Evolutionary conservation across 164 flowering plant genomes (phyloP).

Genomic region (Macadamia tetraphylla): DNA sequence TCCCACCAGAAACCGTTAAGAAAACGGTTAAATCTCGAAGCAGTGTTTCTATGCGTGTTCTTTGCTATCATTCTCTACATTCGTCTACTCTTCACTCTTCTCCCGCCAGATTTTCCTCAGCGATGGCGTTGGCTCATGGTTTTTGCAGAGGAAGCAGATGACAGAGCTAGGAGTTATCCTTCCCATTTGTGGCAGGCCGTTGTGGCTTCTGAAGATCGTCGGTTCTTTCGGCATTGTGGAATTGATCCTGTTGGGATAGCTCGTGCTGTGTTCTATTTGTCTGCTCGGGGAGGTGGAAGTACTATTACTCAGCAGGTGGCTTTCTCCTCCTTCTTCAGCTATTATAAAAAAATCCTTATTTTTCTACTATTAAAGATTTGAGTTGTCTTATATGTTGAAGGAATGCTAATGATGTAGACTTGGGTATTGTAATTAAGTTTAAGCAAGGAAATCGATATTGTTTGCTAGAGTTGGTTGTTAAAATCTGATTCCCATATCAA

Average conservation of each 20-base stretch:
- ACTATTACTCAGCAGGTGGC: slow-evolving; percentile 49
- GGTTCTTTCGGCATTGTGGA: slow-evolving; percentile 41
- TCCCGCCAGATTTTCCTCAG: slow-evolving; percentile 29
- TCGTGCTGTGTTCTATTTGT: slow-evolving; percentile 32
- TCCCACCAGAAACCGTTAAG: neutral
- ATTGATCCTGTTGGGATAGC: slow-evolving; percentile 37
- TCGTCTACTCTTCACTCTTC: slow-evolving; percentile 19
- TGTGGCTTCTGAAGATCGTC: slow-evolving; percentile 39
- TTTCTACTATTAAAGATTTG: too few species aligned
- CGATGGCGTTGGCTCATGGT: slow-evolving; percentile 32
- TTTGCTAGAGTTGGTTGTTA: neutral
- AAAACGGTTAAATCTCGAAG: slow-evolving; percentile 4
- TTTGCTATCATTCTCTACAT: slow-evolving; percentile 19
- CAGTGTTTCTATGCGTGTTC: slow-evolving; percentile 17
- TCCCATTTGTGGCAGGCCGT: slow-evolving; percentile 33
- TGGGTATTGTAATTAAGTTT: neutral
- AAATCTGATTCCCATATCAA: neutral
- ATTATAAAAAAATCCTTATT: neutral
- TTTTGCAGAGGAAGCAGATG: slow-evolving; percentile 25
- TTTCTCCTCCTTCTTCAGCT: neutral
- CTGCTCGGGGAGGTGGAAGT: slow-evolving; percentile 44
- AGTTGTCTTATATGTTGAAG: too few species aligned
- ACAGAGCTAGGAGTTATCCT: slow-evolving; percentile 18
- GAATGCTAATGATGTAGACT: neutral
- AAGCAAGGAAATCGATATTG: neutral